Conservation (phyloP, 805 yeast species). For the Ogataea philodendri region DNA sequence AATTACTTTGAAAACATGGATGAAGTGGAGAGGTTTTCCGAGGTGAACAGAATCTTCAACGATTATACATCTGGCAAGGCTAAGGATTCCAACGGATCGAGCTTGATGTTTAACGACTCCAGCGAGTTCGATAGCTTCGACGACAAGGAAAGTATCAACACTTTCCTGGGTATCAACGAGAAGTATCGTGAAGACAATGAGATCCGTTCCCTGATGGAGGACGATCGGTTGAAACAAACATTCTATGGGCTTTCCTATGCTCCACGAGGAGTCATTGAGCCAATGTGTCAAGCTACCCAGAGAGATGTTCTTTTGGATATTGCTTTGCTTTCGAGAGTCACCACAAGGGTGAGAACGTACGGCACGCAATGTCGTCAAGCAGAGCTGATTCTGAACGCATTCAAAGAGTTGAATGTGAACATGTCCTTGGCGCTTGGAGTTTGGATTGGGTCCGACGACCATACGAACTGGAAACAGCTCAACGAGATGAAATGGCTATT, state of each 20-base stretch:
- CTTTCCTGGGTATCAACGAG: constrained; percentile 34
- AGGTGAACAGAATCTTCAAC: constrained; percentile 12
- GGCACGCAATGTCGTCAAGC: constrained; percentile 64
- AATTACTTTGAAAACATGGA: constrained; percentile 14
- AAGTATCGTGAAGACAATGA: constrained; percentile 36
- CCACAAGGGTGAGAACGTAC: constrained; percentile 54
- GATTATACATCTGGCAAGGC: constrained; percentile 2
- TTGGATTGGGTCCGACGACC: constrained; percentile 52
- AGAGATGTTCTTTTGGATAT: constrained; percentile 55
- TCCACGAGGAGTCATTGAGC: constrained; percentile 49
- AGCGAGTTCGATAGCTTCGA: neutral
- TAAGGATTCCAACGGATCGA: neutral
- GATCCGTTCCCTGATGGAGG: constrained; percentile 37
- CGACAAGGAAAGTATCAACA: constrained; percentile 16
- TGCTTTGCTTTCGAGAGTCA: constrained; percentile 54
- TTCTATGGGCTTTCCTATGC: constrained; percentile 63
- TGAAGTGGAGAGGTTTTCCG: constrained; percentile 10
- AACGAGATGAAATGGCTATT: constrained; percentile 42
- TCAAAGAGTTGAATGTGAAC: constrained; percentile 47
- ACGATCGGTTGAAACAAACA: constrained; percentile 33
- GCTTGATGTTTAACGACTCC: neutral
- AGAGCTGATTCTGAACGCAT: constrained; percentile 50
- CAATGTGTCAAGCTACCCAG: constrained; percentile 49
- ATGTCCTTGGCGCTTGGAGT: constrained; percentile 61
- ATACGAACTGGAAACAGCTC: constrained; percentile 46